These are phyloP conservation scores for Pseudisothecium myosuroides DNA, from an alignment of 225 moss, liverwort and hornwort species.

Conservation along the genomic window DNA sequence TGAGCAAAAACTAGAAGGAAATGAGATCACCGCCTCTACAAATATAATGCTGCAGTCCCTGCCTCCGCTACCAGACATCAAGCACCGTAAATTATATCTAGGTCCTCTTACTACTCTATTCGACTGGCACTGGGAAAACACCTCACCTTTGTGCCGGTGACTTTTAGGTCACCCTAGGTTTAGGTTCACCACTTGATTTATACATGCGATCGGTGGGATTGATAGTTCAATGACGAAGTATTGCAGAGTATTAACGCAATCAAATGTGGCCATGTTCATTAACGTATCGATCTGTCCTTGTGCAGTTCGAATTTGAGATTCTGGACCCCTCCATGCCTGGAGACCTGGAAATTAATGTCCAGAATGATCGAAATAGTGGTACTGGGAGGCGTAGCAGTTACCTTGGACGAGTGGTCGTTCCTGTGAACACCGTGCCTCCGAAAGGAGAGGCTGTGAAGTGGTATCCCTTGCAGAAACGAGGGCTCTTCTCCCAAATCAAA, in stretches of 20 bases:
- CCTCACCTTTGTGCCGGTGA: too few relatives aligned
- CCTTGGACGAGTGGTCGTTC: constrained; percentile 1
- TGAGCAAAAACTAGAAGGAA: not conserved
- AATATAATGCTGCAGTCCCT: not conserved
- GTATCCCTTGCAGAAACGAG: constrained; percentile 69
- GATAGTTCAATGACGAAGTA: not conserved
- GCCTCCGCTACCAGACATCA: not conserved
- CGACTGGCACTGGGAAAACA: not conserved
- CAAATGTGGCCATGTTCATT: not conserved
- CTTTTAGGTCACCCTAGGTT: too few relatives aligned
- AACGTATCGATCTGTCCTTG: not conserved
- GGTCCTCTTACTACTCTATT: not conserved
- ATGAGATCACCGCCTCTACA: not conserved
- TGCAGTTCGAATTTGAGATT: constrained; percentile 74
- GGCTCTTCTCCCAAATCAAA: constrained; percentile 67
- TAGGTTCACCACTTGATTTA: not conserved
- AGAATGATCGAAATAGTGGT: constrained; percentile 22
- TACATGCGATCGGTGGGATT: not conserved
- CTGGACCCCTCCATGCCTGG: constrained; percentile 26
- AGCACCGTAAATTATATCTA: not conserved
- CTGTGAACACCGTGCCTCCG: constrained; percentile 23
- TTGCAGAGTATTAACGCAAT: too few relatives aligned
- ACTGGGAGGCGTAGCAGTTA: constrained; percentile 48
- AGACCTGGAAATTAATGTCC: constrained; percentile 63
- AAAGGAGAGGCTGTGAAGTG: constrained; percentile 59